phyloP scores from a whole-genome alignment of 2,329 filamentous ascomycete genomes.

The Pestalotiopsis sp. region DNA sequence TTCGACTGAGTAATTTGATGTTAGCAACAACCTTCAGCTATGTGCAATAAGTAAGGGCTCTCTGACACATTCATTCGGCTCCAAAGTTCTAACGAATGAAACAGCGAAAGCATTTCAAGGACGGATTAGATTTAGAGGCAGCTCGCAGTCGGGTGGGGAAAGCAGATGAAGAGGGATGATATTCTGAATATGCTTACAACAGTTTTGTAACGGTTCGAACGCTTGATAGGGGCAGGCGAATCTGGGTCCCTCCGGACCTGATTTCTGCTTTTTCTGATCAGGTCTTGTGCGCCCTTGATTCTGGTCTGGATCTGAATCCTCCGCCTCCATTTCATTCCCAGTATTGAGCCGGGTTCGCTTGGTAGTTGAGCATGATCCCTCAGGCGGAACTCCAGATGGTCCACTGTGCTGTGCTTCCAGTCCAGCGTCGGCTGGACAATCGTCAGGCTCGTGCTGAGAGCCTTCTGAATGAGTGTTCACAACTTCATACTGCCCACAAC shows the following conservation, averaged over 20 bases:
- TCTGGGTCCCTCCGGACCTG: background rate
- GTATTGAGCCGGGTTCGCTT: background rate
- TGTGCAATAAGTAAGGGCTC: background rate
- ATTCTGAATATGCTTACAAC: background rate
- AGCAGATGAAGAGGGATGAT: too few species aligned
- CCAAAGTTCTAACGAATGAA: too few species aligned
- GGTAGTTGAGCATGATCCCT: too few species aligned
- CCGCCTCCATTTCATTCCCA: background rate
- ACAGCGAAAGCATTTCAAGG: too few species aligned
- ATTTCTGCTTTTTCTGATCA: background rate
- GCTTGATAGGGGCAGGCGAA: conserved; percentile 17
- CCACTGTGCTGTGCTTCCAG: too few species aligned
- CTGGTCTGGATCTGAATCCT: background rate
- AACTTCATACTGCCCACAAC: background rate
- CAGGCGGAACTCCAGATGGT: too few species aligned
- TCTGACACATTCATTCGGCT: too few species aligned
- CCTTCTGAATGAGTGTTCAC: background rate
- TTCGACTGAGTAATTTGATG: background rate
- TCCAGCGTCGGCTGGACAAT: background rate
- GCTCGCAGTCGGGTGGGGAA: background rate
- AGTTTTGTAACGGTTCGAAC: conserved; percentile 10
- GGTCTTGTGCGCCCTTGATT: background rate
- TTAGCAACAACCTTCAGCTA: too few species aligned
- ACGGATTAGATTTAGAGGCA: background rate
- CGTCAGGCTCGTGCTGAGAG: background rate